Base-by-base conservation (phyloP, 352 stramenopile genomes). In the Globisporangium echinulatum region DNA sequence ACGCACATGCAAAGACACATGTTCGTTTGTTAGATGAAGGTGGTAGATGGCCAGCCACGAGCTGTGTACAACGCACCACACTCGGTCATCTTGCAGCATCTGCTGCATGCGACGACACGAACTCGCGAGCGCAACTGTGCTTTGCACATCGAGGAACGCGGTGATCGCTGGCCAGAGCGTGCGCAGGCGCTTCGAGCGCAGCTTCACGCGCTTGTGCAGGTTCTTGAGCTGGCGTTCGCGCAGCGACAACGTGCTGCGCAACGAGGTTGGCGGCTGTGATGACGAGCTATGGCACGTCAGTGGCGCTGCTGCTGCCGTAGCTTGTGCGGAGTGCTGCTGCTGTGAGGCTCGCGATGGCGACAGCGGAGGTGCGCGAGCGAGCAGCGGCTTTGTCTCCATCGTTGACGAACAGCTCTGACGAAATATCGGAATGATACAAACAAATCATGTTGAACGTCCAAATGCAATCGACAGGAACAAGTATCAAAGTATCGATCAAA, bases 161-260 rank as follows among this genome's bases (percentile, higher is more conserved):
- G 70, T 68, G 44, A 86, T 72, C 9, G 50, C 54, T 13, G 64
- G 60, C 76, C 74, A 86, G 40, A 77, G 42, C 52, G 71, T 63
- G 52, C 76, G 74, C 62, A 86, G 54, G 17, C 76, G 70, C 69
- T 86, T 86, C 36, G 76, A 86, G 37, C 77, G 59, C 36, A 86
- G 49, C 65, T 84, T 83, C 43, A 86, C 66, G 56, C 76, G 76
- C 66, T 82, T 84, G 52, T 54, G 43, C 11, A 65, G 61, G 57
- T 86, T 86, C 15, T 74, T 74, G 51, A 50, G 49, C 37, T 63
- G 68, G 55, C 71, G 73, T 56, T 82, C 63, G 51, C 69, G 69
- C 42, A 71, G 59, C 58, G 64, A 74, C 51, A 71, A 60, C 54
- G 37, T 42, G 25, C 49, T 17, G 36, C 43, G 52, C 44, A 70